Evolutionary conservation across 1,284 basidiomycete genomes (phyloP).

Genomic region (Taiwanofungus camphoratus): DNA sequence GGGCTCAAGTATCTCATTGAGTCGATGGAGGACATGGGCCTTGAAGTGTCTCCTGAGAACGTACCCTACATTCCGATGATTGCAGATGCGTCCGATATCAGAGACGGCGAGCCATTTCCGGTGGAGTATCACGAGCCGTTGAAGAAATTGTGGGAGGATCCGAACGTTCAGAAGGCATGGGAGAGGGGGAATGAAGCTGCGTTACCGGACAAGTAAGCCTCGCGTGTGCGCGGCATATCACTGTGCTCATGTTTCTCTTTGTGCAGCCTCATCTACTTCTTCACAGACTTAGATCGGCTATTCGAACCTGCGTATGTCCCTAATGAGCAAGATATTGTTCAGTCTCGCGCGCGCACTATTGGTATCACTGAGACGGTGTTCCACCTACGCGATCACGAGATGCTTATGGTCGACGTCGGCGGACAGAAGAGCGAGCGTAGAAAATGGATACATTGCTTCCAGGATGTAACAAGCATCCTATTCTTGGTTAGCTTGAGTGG

Average conservation of each 20-base stretch:
- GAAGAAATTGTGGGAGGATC: constrained; percentile 73
- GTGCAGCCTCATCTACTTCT: constrained; percentile 67
- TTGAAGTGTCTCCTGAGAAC: constrained; percentile 64
- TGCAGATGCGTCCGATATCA: constrained; percentile 64
- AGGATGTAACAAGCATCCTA: constrained; percentile 82
- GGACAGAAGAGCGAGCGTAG: constrained; percentile 86
- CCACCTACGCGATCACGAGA: constrained; percentile 63
- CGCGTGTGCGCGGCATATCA: constrained; percentile 5
- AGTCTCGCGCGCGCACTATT: constrained; percentile 81
- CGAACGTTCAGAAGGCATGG: constrained; percentile 69
- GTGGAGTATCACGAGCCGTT: constrained; percentile 59
- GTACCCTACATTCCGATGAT: constrained; percentile 52
- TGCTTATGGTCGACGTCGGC: constrained; percentile 88
- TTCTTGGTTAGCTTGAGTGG: constrained; percentile 85
- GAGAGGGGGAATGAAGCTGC: constrained; percentile 80
- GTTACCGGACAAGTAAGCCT: constrained; percentile 79
- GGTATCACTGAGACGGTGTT: constrained; percentile 95
- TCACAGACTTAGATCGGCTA: constrained; percentile 71
- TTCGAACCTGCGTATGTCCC: constrained; percentile 71
- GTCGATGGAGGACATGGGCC: constrained; percentile 83
- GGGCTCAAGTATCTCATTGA: constrained; percentile 83
- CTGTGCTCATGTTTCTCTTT: constrained; percentile 9
- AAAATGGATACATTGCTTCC: constrained; percentile 87
- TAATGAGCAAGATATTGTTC: constrained; percentile 80
- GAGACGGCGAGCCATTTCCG: constrained; percentile 80